These are phyloP conservation scores for Atkinsonella texensis DNA, from an alignment of 2,329 filamentous ascomycete species.

Conservation along the genomic window DNA sequence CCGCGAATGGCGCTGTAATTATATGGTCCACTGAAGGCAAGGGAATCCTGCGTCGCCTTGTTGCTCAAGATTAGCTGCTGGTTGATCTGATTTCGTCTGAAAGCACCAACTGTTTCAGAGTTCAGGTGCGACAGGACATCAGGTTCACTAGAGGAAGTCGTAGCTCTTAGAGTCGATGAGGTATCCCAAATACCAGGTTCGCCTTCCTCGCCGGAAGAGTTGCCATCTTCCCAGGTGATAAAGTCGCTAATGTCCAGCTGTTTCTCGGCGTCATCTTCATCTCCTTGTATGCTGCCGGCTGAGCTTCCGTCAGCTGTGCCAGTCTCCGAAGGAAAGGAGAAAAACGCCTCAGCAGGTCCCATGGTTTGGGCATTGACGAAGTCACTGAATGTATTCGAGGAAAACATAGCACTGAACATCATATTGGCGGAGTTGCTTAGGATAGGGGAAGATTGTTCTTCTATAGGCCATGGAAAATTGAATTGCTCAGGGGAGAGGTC, in stretches of 20 bases:
- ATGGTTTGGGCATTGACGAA: constrained; percentile 53
- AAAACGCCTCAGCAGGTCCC: constrained; percentile 65
- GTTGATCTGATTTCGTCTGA: constrained; percentile 57
- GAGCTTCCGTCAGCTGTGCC: constrained; percentile 39
- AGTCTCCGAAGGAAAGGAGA: constrained; percentile 52
- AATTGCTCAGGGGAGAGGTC: constrained; percentile 45
- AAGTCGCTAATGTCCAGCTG: constrained; percentile 60
- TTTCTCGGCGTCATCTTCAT: constrained; percentile 53
- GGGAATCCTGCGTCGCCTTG: constrained; percentile 48
- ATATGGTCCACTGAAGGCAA: constrained; percentile 49
- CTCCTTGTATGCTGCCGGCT: constrained; percentile 27
- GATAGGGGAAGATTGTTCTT: constrained; percentile 40
- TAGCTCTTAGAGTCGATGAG: constrained; percentile 37
- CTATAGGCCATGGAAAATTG: constrained; percentile 33
- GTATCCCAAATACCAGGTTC: constrained; percentile 37
- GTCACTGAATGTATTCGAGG: constrained; percentile 41
- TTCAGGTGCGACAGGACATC: constrained; percentile 48
- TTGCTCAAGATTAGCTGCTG: constrained; percentile 48
- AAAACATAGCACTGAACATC: constrained; percentile 66
- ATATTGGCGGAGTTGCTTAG: constrained; percentile 58
- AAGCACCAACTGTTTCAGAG: constrained; percentile 60
- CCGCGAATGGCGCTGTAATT: constrained; percentile 48
- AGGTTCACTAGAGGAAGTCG: constrained; percentile 35
- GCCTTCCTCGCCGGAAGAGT: constrained; percentile 47
- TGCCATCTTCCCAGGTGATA: constrained; percentile 51